phyloP scores from a whole-genome alignment of 2,329 filamentous ascomycete genomes.

The Claviceps paspali region DNA sequence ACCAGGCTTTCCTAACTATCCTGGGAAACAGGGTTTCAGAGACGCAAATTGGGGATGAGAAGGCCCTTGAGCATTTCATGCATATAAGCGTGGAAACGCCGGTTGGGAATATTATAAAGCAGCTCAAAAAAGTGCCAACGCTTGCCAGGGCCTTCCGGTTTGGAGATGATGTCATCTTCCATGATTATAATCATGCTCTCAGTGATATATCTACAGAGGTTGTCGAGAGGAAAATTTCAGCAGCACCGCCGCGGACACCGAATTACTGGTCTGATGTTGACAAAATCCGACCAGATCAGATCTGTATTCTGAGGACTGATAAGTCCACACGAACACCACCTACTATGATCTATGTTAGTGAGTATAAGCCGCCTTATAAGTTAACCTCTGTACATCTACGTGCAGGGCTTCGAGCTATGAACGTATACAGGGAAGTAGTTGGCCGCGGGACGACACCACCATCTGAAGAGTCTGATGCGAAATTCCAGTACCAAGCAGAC shows the following conservation, averaged over 20 bases:
- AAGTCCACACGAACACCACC: slow-evolving; percentile 3
- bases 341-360: slow-evolving; percentile 17
- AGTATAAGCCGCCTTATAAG: slow-evolving; percentile 34
- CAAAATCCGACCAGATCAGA: slow-evolving; percentile 18
- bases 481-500: background rate
- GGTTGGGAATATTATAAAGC: too few species aligned
- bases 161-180: slow-evolving; percentile 3
- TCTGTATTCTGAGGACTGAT: slow-evolving; percentile 11
- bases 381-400: slow-evolving; percentile 26
- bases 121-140: slow-evolving; percentile 1
- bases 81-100: too few species aligned
- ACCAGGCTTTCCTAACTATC: background rate
- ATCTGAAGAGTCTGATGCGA: background rate
- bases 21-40: background rate
- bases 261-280: slow-evolving; percentile 9
- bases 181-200: slow-evolving; percentile 1
- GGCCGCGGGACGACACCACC: slow-evolving; percentile 6
- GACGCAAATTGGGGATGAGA: too few species aligned
- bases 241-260: too few species aligned
- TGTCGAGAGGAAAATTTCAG: slow-evolving; percentile 2
- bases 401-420: slow-evolving; percentile 24
- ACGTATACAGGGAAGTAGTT: slow-evolving; percentile 23
- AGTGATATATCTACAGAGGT: slow-evolving; percentile 1
- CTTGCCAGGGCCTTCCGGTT: background rate
- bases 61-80: too few species aligned